Evolutionary conservation across 257 asterid genomes (phyloP).

Genomic region (Agastache rugosa): DNA sequence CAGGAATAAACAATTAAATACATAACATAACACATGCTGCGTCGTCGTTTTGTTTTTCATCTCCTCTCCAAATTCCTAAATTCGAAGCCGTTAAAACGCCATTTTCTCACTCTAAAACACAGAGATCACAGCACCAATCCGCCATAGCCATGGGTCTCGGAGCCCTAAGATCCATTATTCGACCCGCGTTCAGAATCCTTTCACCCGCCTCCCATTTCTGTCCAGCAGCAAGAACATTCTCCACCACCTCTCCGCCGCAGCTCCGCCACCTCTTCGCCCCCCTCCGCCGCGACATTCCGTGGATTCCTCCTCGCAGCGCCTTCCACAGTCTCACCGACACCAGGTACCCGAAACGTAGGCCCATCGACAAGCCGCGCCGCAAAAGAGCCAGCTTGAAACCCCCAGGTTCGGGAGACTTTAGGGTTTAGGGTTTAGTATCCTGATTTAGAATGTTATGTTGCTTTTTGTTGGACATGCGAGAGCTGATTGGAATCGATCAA

Average conservation of each 20-base stretch:
- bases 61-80: neutral
- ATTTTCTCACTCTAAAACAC: constrained; percentile 13
- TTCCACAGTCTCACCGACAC: constrained; percentile 78
- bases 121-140: constrained; percentile 29
- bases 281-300: constrained; percentile 46
- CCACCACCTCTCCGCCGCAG: constrained; percentile 45
- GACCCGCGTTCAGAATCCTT: constrained; percentile 60
- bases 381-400: constrained; percentile 72
- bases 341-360: constrained; percentile 73
- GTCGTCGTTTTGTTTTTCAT: constrained; percentile 7
- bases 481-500: constrained; percentile 16
- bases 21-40: neutral
- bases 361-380: constrained; percentile 62
- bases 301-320: constrained; percentile 57
- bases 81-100: constrained; percentile 37
- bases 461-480: neutral
- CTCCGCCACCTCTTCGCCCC: constrained; percentile 49
- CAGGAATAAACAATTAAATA: neutral
- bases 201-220: constrained; percentile 38
- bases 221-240: constrained; percentile 38
- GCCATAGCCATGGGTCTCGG: constrained; percentile 53
- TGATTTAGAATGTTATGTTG: neutral
- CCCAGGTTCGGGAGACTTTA: constrained; percentile 50
- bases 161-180: constrained; percentile 67
- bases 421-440: constrained; percentile 32